Conservation (phyloP, 352 stramenopile species). For the Halophytophthora batemanensis region DNA sequence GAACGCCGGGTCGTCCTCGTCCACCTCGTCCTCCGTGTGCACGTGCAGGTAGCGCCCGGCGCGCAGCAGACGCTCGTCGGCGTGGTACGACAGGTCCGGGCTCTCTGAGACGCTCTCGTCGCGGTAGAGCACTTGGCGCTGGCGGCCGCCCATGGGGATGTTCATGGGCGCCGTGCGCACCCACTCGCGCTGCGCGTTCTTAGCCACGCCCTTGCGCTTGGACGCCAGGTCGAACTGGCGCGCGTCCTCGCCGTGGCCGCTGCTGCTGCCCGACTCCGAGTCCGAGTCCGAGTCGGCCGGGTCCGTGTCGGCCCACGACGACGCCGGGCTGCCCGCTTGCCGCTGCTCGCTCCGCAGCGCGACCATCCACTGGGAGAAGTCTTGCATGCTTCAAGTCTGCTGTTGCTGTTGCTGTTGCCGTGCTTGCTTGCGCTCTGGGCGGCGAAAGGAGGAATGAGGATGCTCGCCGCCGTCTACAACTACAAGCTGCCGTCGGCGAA, state of each 20-base stretch:
- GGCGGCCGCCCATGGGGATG: constrained; percentile 33
- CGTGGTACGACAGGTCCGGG: constrained; percentile 33
- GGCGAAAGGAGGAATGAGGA: constrained; percentile 32
- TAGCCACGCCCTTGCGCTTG: constrained; percentile 24
- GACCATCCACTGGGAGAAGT: constrained; percentile 54
- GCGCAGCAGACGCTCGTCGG: constrained; percentile 25
- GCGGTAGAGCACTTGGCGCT: constrained; percentile 11
- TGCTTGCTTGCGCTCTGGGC: constrained; percentile 17
- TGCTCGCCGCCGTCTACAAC: constrained; percentile 15
- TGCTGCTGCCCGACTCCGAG: constrained; percentile 43
- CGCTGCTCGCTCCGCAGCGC: constrained; percentile 31
- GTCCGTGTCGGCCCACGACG: constrained; percentile 58
- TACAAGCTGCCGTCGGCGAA: constrained; percentile 2
- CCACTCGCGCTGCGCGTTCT: constrained; percentile 18
- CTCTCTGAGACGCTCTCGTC: constrained; percentile 22
- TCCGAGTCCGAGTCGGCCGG: constrained; percentile 29
- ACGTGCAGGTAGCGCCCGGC: constrained; percentile 23
- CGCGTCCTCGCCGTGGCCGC: constrained; percentile 20
- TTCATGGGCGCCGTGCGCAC: constrained; percentile 51
- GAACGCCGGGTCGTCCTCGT: constrained; percentile 62
- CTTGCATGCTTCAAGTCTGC: constrained; percentile 31
- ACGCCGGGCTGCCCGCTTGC: constrained; percentile 27
- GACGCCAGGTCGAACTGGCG: constrained; percentile 12
- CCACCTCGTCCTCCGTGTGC: constrained; percentile 27
- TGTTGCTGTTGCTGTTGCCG: constrained; percentile 5